Evolutionary conservation across 2,329 filamentous ascomycete genomes (phyloP), one percentile per base, ranked within the genome.

Genomic region (Rutstroemia sp.): DNA sequence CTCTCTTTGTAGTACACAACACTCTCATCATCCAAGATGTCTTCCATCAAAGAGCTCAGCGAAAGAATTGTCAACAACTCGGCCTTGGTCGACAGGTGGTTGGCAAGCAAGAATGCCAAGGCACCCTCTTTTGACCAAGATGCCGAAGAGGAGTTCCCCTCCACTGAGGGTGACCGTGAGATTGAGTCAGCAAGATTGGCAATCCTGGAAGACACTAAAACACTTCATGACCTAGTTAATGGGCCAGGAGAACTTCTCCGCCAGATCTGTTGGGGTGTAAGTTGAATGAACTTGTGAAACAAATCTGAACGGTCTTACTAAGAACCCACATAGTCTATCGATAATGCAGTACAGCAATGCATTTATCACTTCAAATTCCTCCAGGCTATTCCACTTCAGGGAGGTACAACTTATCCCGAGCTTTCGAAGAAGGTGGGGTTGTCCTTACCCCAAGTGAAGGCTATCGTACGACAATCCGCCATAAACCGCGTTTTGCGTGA

Each of bases 301-400:
- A 30, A 30, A 30, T 30, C 10, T 30, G 25, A 48, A n/a, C 19
- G 12, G 16, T 3, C 17, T 40, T 40, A n/a, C 39, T 40, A 40
- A 40, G 39, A 40, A 23, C 25, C 2, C 10, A 5, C 34, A 16
- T 38, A 50, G 48, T 27, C 48, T 5, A 21, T 50, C n/a, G 34
- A 50, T 8, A 50, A 50, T 39, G 40, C 51, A 0, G 51, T 34
- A n/a, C 51, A 54, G 21, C 51, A 47, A 2, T 34, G 17, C 3
- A 54, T 54, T 16, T 54, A 54, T 19, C 42, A 54, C 51, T 54
- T 54, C 19, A 39, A 54, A 0, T 34, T 54, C 34, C 42, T 46
- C 5, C 40, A 17, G 5, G 51, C 42, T 21, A 47, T 54, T n/a
- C 51, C 51, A 14, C 40, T 54, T 5, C 40, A 54, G 17, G 51